Base-by-base conservation (phyloP, 2,329 filamentous ascomycete genomes). In the Lachnellula cervina region DNA sequence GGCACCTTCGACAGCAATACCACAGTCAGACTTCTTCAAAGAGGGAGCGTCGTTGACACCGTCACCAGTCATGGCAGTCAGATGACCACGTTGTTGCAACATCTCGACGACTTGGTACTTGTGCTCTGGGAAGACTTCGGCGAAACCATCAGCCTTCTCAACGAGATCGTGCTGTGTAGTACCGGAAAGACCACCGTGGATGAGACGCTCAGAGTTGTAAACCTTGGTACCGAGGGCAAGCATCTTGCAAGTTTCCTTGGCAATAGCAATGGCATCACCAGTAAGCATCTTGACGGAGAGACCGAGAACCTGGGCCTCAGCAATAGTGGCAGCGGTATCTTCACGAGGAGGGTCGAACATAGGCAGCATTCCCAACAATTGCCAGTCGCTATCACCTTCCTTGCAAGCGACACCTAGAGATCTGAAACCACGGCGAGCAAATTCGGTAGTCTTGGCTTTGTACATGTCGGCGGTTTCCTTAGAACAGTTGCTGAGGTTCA, bases 21-120 rank as follows among this genome's bases (percentile, higher is more conserved):
- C 91, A 68, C 90, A 95, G 76, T 96, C 90, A 32, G 90, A 90
- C 80, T 93, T 95, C 80, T 96, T 95, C 72, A 96, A 79, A 17
- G 90, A 95, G 61, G 90, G 89, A 68, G 90, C 90, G 73, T 96
- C 90, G 78, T 96, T 96, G 77, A 95, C 90, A 82, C 90, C 90
- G 66, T 96, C 91, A 81, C 90, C 90, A 76, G 90, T 96, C 90
- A 96, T 96, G 73, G 90, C 91, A 76, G 95, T 90, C 49, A 96
- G 83, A 77, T 95, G 92, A 64, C 90, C 90, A 84, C 90, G 89
- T 78, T 93, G 88, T 77, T 96, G 90, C 56, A 96, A 82, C 70
- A 95, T 96, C 77, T 95, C 90, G 68, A 96, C 90, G 74, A 94
- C 89, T 63, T 90, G 89, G 79, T 92, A 95, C 81, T 96, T 96